Conservation (phyloP, 768 basidiomycete species). For the Coprinellus aureogranulatus region DNA sequence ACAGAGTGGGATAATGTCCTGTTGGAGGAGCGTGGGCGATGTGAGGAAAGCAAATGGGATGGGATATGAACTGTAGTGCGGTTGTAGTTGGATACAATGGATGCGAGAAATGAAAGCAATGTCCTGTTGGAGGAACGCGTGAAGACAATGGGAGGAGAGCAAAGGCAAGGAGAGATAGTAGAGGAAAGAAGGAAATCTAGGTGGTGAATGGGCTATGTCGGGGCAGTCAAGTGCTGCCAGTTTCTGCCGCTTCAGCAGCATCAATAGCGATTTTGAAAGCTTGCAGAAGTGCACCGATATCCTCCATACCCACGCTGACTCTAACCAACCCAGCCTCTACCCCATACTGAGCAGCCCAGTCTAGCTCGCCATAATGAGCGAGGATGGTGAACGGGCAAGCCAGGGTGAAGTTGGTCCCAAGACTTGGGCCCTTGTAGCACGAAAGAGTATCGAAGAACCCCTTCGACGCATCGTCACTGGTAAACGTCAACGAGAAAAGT, state of each 20-base stretch:
- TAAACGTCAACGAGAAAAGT: constrained; percentile 85
- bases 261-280: constrained; percentile 64
- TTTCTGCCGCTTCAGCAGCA: constrained; percentile 60
- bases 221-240: not conserved
- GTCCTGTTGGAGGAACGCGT: constrained; percentile 32
- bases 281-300: constrained; percentile 49
- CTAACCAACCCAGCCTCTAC: constrained; percentile 83
- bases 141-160: too few species aligned
- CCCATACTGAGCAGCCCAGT: constrained; percentile 87
- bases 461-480: constrained; percentile 57
- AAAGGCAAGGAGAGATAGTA: constrained; percentile 1
- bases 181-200: not conserved
- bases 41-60: constrained; percentile 2
- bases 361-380: constrained; percentile 85
- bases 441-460: constrained; percentile 84
- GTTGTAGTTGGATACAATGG: constrained; percentile 47
- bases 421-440: constrained; percentile 85
- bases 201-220: not conserved
- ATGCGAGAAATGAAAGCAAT: constrained; percentile 19
- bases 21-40: constrained; percentile 6
- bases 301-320: constrained; percentile 90
- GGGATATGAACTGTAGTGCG: not conserved
- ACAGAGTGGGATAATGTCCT: not conserved
- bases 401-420: constrained; percentile 95
- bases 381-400: constrained; percentile 92